phyloP scores from a whole-genome alignment of 805 yeast genomes.

The Isabelozyma heimii region DNA sequence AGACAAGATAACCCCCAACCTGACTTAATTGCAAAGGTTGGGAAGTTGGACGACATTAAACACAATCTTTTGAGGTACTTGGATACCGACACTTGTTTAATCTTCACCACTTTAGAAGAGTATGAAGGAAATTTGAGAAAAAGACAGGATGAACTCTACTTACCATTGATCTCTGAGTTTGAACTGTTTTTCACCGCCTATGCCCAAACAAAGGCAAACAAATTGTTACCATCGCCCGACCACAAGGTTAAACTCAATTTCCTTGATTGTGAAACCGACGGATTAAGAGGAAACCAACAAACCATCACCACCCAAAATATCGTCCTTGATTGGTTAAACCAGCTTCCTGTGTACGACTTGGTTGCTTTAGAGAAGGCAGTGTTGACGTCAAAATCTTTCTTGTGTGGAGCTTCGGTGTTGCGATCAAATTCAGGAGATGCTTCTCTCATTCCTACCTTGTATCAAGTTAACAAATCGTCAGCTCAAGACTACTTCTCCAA shows the following conservation, averaged over 20 bases:
- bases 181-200: constrained; percentile 54
- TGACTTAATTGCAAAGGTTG: constrained; percentile 58
- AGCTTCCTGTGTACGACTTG: constrained; percentile 70
- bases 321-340: constrained; percentile 62
- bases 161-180: constrained; percentile 69
- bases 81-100: constrained; percentile 91
- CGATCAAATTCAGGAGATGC: constrained; percentile 39
- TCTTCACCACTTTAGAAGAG: constrained; percentile 77
- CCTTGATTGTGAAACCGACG: constrained; percentile 80
- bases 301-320: constrained; percentile 53
- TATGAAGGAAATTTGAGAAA: constrained; percentile 78
- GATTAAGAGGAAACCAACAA: constrained; percentile 80
- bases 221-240: constrained; percentile 19
- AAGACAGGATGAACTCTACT: constrained; percentile 75
- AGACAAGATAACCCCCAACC: constrained; percentile 22
- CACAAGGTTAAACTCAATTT: constrained; percentile 43
- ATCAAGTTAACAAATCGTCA: constrained; percentile 33
- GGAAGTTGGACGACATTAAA: constrained; percentile 56
- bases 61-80: constrained; percentile 70
- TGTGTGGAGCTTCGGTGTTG: constrained; percentile 72
- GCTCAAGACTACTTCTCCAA: constrained; percentile 33
- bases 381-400: constrained; percentile 78
- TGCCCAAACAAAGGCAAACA: constrained; percentile 21
- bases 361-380: constrained; percentile 92
- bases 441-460: constrained; percentile 14